Percentiles rank a stretch among this genome's conserved stretches.
phyloP scores from a whole-genome alignment of 2,329 filamentous ascomycete genomes.

The Fusarium guadeloupense region DNA sequence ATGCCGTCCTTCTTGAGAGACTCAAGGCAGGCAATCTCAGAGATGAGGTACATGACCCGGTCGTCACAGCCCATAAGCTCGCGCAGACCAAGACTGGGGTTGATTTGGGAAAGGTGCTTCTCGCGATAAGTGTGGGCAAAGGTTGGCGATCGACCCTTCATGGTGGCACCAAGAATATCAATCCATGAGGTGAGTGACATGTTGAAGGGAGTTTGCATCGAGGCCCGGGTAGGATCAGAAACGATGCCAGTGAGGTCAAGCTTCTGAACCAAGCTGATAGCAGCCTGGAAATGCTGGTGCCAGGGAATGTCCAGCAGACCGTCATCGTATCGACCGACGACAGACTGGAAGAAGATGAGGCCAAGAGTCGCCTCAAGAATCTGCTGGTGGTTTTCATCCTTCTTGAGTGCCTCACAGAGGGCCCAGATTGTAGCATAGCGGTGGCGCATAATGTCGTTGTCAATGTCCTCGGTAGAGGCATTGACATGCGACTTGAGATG shows the following conservation, averaged over 20 bases:
- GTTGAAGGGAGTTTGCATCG: conserved; percentile 80
- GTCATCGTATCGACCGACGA: conserved; percentile 87
- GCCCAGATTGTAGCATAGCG: conserved; percentile 87
- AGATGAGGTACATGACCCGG: conserved; percentile 96
- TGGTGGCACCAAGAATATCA: conserved; percentile 93
- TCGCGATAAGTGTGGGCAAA: conserved; percentile 97
- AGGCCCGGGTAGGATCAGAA: conserved; percentile 63
- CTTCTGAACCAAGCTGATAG: conserved; percentile 83
- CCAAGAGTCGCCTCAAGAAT: conserved; percentile 92
- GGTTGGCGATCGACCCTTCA: conserved; percentile 83
- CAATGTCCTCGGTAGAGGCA: conserved; percentile 75
- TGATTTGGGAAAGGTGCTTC: conserved; percentile 79
- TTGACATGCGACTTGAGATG: conserved; percentile 81
- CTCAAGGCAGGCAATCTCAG: conserved; percentile 95
- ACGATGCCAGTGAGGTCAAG: conserved; percentile 80
- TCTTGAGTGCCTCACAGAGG: conserved; percentile 82
- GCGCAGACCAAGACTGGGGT: conserved; percentile 75
- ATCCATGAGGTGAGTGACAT: conserved; percentile 97
- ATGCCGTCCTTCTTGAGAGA: conserved; percentile 84
- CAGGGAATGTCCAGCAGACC: conserved; percentile 90
- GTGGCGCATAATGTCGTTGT: conserved; percentile 91
- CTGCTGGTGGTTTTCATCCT: conserved; percentile 83
- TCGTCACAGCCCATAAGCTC: conserved; percentile 99
- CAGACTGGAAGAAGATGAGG: conserved; percentile 96
- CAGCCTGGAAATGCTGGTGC: conserved; percentile 97